A percentile compares a stretch with the other conserved stretches of the same genome.
phyloP scores from a whole-genome alignment of 345 rosid genomes.

The Dipteronia dyeriana region DNA sequence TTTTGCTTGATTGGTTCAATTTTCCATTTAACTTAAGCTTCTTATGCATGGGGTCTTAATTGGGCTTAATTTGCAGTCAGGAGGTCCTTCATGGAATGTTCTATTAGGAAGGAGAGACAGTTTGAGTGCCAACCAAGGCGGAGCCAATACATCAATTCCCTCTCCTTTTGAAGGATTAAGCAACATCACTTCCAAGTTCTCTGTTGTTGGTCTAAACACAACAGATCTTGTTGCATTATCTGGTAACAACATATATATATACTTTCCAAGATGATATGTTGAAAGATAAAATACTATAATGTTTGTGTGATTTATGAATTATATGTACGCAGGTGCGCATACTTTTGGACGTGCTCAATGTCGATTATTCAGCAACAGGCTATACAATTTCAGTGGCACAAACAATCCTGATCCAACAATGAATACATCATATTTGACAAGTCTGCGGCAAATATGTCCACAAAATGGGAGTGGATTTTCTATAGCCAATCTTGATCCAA shows the following conservation, averaged over 20 bases:
- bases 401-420: slow-evolving; percentile 42
- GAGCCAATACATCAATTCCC: slow-evolving; percentile 57
- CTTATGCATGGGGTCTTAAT: neutral
- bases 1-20: no score
- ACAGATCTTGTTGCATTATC: slow-evolving; percentile 73
- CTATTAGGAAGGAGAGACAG: slow-evolving; percentile 75
- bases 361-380: slow-evolving; percentile 34
- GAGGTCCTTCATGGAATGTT: slow-evolving; percentile 77
- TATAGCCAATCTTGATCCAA: slow-evolving; percentile 37
- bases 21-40: no score
- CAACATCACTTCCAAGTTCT: slow-evolving; percentile 50
- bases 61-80: slow-evolving; percentile 44
- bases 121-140: slow-evolving; percentile 47
- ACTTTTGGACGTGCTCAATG: slow-evolving; percentile 52
- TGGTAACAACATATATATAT: slow-evolving; percentile 33
- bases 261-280: no score
- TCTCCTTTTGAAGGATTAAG: slow-evolving; percentile 47
- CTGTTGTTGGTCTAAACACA: slow-evolving; percentile 59
- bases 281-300: neutral
- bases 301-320: neutral
- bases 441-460: slow-evolving; percentile 40
- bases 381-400: slow-evolving; percentile 44
- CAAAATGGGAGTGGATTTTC: slow-evolving; percentile 25
- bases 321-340: slow-evolving; percentile 39
- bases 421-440: slow-evolving; percentile 30